A percentile compares a stretch with the other conserved stretches of the same genome.
Conservation (phyloP, 2,329 filamentous ascomycete species). For the Xylaria sp. region DNA sequence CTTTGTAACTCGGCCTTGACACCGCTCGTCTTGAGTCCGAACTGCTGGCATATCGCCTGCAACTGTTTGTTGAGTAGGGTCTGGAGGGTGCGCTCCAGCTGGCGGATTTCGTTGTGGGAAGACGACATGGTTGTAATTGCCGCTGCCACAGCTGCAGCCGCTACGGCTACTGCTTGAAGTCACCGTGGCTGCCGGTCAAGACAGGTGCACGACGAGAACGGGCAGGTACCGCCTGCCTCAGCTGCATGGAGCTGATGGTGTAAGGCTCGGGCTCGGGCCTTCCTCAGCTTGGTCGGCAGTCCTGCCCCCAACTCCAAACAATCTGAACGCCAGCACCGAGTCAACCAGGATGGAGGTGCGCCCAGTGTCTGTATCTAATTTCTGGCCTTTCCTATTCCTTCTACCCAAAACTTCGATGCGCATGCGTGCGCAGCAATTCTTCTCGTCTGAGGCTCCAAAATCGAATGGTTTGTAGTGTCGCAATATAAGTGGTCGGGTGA, state of each 20-base stretch:
- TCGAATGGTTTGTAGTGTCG: slow-evolving; percentile 12
- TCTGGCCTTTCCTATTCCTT: neutral
- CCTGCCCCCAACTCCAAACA: slow-evolving; percentile 3
- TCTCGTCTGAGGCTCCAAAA: neutral
- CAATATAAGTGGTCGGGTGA: neutral
- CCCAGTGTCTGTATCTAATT: neutral
- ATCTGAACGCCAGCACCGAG: neutral
- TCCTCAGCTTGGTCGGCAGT: neutral
- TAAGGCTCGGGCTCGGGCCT: slow-evolving; percentile 16
- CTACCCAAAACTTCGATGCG: neutral
- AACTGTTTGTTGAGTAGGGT: slow-evolving; percentile 72
- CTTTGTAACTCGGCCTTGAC: slow-evolving; percentile 85
- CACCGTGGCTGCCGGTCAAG: slow-evolving; percentile 39
- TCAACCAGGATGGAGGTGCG: neutral
- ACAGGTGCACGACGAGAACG: slow-evolving; percentile 40
- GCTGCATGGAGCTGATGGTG: slow-evolving; percentile 47
- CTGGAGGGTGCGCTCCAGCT: slow-evolving; percentile 58
- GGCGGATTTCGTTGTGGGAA: slow-evolving; percentile 55
- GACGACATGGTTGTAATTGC: slow-evolving; percentile 42
- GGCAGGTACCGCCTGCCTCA: slow-evolving; percentile 29
- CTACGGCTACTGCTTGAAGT: slow-evolving; percentile 8
- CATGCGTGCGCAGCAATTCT: slow-evolving; percentile 8
- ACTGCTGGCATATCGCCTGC: slow-evolving; percentile 81
- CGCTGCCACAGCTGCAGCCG: neutral
- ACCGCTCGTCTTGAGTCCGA: slow-evolving; percentile 81